A percentile compares a stretch with the other conserved stretches of the same genome.
phyloP scores from a whole-genome alignment of 306 rosid genomes.

The Clitoria ternatea region DNA sequence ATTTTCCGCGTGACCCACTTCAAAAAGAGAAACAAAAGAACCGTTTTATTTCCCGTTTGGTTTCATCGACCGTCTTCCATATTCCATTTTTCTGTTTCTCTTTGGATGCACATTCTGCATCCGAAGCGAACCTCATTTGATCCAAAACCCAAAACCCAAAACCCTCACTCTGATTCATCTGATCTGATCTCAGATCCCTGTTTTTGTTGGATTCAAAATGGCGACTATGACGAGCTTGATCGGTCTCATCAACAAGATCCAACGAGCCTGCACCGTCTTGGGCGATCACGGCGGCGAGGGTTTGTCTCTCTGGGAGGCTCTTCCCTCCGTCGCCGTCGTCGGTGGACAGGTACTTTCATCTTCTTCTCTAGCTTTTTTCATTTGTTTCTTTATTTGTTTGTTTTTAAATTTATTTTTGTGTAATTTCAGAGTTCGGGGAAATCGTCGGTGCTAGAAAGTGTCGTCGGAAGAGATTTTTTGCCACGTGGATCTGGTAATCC shows the following conservation, averaged over 20 bases:
- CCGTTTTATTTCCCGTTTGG: slow-evolving; percentile 36
- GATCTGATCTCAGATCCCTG: not conserved
- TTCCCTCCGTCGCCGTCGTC: slow-evolving; percentile 97
- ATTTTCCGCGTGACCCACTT: not conserved
- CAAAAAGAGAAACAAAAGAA: not conserved
- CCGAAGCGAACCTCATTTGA: slow-evolving; percentile 16
- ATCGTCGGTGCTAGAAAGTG: slow-evolving; percentile 96
- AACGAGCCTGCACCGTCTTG: slow-evolving; percentile 90
- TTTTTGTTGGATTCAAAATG: slow-evolving; percentile 37
- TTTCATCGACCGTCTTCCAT: not conserved
- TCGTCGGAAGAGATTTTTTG: slow-evolving; percentile 94
- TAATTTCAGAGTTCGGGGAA: slow-evolving; percentile 81
- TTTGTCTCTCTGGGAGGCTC: slow-evolving; percentile 99
- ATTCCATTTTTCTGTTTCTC: slow-evolving; percentile 22
- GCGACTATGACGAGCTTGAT: slow-evolving; percentile 99
- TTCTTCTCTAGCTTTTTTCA: too few species aligned
- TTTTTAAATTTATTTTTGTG: not conserved
- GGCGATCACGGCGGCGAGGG: slow-evolving; percentile 99
- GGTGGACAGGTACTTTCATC: slow-evolving; percentile 96
- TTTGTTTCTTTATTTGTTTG: not conserved
- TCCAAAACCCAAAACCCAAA: not conserved
- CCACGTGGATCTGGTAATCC: slow-evolving; percentile 97
- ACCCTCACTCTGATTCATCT: too few species aligned
- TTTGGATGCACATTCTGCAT: slow-evolving; percentile 36
- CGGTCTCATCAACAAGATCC: slow-evolving; percentile 93